Percentiles rank a stretch among this genome's conserved stretches.
phyloP scores from a whole-genome alignment of 2,329 filamentous ascomycete genomes.

The Fusarium virguliforme region DNA sequence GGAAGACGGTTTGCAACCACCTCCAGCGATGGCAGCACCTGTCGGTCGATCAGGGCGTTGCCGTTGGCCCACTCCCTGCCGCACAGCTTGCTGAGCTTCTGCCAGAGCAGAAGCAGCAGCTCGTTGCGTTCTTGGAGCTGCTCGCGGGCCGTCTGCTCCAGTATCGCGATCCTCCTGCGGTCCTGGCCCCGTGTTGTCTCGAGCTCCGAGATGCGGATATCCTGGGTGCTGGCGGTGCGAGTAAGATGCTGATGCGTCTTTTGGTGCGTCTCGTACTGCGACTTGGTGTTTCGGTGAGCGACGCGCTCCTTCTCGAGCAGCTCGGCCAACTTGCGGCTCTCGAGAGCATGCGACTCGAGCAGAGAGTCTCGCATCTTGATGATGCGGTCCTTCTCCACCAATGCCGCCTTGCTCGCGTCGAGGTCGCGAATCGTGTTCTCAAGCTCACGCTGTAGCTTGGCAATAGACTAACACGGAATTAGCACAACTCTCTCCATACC shows the following conservation, averaged over 20 bases:
- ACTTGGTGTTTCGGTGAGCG: slow-evolving; percentile 87
- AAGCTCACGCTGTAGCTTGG: slow-evolving; percentile 89
- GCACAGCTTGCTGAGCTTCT: slow-evolving; percentile 86
- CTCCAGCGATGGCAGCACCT: slow-evolving; percentile 85
- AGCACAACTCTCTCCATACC: slow-evolving; percentile 20
- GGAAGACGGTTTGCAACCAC: slow-evolving; percentile 88
- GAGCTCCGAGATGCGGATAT: slow-evolving; percentile 87
- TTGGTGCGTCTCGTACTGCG: slow-evolving; percentile 89
- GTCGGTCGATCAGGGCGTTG: slow-evolving; percentile 90
- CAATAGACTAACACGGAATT: slow-evolving; percentile 75
- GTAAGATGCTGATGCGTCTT: slow-evolving; percentile 89
- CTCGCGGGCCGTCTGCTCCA: slow-evolving; percentile 88
- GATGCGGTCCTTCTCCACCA: slow-evolving; percentile 92
- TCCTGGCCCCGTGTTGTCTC: slow-evolving; percentile 85
- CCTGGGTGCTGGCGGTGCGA: slow-evolving; percentile 88
- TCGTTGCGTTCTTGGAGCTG: slow-evolving; percentile 93
- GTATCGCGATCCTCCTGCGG: slow-evolving; percentile 79
- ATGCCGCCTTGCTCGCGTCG: slow-evolving; percentile 80
- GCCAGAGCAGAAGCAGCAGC: slow-evolving; percentile 91
- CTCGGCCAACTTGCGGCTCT: slow-evolving; percentile 87
- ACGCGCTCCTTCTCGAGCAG: slow-evolving; percentile 92
- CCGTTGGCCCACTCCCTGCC: slow-evolving; percentile 93
- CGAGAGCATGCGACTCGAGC: slow-evolving; percentile 89
- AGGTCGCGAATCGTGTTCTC: slow-evolving; percentile 88
- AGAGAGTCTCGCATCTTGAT: slow-evolving; percentile 91